Conservation (phyloP, 139 green algal genomes). For the Chlamydomonas applanata region DNA sequence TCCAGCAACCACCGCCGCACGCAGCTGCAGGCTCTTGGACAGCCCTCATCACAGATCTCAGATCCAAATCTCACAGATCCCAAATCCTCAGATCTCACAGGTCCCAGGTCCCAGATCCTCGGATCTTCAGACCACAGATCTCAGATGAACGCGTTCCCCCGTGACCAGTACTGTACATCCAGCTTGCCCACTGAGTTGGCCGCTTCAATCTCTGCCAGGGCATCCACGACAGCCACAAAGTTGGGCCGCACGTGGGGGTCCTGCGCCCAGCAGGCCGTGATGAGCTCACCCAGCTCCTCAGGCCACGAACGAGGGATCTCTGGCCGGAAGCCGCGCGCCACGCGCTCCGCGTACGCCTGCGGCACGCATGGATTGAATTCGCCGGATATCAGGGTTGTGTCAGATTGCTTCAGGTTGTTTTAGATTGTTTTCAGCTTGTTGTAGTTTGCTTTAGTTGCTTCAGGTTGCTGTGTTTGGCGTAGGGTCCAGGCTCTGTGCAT, state of each 20-base stretch:
- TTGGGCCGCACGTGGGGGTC: slow-evolving; percentile 45
- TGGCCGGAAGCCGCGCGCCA: slow-evolving; percentile 46
- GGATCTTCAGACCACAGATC: too few species aligned
- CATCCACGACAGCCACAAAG: slow-evolving; percentile 44
- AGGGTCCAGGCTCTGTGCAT: too few species aligned
- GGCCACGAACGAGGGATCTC: slow-evolving; percentile 43
- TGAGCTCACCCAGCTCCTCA: slow-evolving; percentile 35
- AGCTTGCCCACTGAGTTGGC: slow-evolving; percentile 25
- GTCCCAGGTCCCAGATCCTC: too few species aligned
- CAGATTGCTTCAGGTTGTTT: too few species aligned
- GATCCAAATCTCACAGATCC: too few species aligned
- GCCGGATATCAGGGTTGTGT: neutral
- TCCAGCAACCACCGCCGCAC: too few species aligned
- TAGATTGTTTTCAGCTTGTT: too few species aligned
- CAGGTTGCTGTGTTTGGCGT: neutral
- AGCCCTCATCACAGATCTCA: too few species aligned
- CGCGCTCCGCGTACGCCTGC: slow-evolving; percentile 49
- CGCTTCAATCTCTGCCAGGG: slow-evolving; percentile 29
- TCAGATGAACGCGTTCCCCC: slow-evolving; percentile 26
- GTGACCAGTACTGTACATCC: slow-evolving; percentile 27
- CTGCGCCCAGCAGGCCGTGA: slow-evolving; percentile 47
- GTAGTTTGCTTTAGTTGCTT: slow-evolving; percentile 5
- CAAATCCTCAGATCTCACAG: too few species aligned
- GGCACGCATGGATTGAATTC: neutral
- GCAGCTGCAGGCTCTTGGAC: too few species aligned